phyloP scores from a whole-genome alignment of 768 basidiomycete species.

The Kwoniella dendrophila region DNA sequence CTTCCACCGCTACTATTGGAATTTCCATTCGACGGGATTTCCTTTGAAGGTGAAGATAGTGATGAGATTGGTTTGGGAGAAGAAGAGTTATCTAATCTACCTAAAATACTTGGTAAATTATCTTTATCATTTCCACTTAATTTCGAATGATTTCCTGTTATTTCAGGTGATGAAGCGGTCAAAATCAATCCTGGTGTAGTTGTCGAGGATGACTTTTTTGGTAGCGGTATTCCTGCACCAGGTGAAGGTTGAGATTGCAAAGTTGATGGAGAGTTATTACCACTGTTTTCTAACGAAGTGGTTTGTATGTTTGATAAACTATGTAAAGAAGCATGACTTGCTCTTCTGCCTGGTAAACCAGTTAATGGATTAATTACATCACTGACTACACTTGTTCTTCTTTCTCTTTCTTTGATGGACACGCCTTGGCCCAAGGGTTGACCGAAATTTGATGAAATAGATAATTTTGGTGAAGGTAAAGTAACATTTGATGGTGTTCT shows the following conservation, averaged over 20 bases:
- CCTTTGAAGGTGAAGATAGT: slow-evolving; percentile 36
- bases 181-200: slow-evolving; percentile 33
- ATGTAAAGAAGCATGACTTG: slow-evolving; percentile 13
- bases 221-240: slow-evolving; percentile 30
- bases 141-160: slow-evolving; percentile 8
- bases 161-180: slow-evolving; percentile 37
- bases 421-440: no score
- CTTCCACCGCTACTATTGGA: no score
- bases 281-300: not conserved
- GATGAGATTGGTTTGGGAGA: slow-evolving; percentile 30
- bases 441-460: slow-evolving; percentile 7
- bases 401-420: slow-evolving; percentile 2
- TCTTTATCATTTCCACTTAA: slow-evolving; percentile 13
- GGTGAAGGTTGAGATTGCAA: slow-evolving; percentile 23
- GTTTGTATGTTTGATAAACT: not conserved
- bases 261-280: not conserved
- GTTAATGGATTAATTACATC: slow-evolving; percentile 51
- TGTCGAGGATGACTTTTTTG: slow-evolving; percentile 8
- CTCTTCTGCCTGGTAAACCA: slow-evolving; percentile 41
- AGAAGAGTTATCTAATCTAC: slow-evolving; percentile 21
- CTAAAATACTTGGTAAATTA: slow-evolving; percentile 8
- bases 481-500: slow-evolving; percentile 46
- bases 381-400: slow-evolving; percentile 33
- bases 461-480: slow-evolving; percentile 38
- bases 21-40: not conserved